These are phyloP conservation scores for Mangifera indica DNA, from an alignment of 345 rosid species.

Conservation along the genomic window DNA sequence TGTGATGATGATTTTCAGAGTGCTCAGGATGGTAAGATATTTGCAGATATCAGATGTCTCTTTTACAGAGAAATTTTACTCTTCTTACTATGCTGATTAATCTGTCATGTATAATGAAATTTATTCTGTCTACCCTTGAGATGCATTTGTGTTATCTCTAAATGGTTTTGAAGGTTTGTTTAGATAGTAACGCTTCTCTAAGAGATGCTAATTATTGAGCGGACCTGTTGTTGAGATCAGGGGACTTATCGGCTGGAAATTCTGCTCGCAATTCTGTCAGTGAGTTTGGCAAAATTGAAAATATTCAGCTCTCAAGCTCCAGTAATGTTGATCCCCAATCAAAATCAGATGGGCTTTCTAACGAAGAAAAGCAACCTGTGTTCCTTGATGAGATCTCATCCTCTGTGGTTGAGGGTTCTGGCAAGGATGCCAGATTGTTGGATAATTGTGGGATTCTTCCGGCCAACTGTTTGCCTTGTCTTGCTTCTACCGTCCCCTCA, in stretches of 20 bases:
- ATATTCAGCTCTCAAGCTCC: constrained; percentile 29
- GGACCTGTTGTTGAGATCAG: constrained; percentile 40
- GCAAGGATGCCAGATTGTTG: constrained; percentile 42
- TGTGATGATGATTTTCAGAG: constrained; percentile 86
- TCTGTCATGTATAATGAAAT: constrained; percentile 2
- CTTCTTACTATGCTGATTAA: neutral
- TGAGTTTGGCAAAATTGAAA: constrained; percentile 26
- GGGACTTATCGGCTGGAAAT: constrained; percentile 36
- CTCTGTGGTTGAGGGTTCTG: constrained; percentile 51
- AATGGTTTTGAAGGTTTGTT: constrained; percentile 57
- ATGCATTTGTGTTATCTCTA: constrained; percentile 62
- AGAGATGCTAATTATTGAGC: constrained; percentile 39
- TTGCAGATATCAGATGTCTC: constrained; percentile 1
- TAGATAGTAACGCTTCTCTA: constrained; percentile 39
- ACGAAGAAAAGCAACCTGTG: constrained; percentile 50
- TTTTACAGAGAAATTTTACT: constrained; percentile 8
- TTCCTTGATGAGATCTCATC: constrained; percentile 52
- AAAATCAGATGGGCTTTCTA: constrained; percentile 28
- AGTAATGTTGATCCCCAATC: constrained; percentile 34
- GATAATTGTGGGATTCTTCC: constrained; percentile 75
- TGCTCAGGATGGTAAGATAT: constrained; percentile 67
- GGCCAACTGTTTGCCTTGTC: constrained; percentile 78
- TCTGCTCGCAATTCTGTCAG: constrained; percentile 34
- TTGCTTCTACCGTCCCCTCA: constrained; percentile 59
- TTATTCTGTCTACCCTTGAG: constrained; percentile 2